Base-by-base conservation (phyloP, 2,329 filamentous ascomycete species). In the Diplodia scrobiculata region DNA sequence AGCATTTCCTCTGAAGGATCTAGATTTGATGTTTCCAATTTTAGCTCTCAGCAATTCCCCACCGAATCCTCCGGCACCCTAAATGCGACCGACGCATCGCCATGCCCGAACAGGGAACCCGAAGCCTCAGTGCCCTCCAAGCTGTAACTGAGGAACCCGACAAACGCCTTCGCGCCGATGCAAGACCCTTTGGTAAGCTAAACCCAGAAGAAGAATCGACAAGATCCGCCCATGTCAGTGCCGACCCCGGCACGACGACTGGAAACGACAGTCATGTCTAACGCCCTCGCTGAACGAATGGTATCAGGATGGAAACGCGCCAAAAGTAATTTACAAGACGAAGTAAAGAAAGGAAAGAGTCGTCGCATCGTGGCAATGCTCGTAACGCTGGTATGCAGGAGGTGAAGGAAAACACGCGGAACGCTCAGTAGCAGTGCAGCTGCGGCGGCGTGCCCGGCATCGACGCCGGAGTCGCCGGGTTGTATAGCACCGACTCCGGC, bases 371-470 rank as follows among this genome's bases (percentile, higher is more conserved):
- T 65, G 41, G 55, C 51, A 53, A 64, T 47, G 63, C 63, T 65
- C 63, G 27, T 65, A 55, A 65, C 63, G 63, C 63, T 65, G 38
- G 36, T 55, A 65, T 55, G 51, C 63, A 65, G 47, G 36, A 62
- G 19, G 25, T 17, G 17, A 48, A 19, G 47, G 17, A 52, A 21
- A 64, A 50, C 47, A 52, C 7, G 47, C 25, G 45, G 11, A 51
- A 19, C 32, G 65, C 54, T 66, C 55, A 66, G 48, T 53, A 67
- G 51, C 53, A 63, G 59, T 77, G 74, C 84, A 78, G 71, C 68
- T 83, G 83, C 51, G 89, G 89, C 50, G 89, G 89, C 52, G 89
- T 90, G 54, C 83, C 84, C 36, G 88, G 88, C 85, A 91, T 88
- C n/a, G 88, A 91, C 69, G 89, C 80, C 68, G 89, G 89, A 63